Conservation (phyloP, 805 yeast species). For the Debaryomyces castellii region DNA sequence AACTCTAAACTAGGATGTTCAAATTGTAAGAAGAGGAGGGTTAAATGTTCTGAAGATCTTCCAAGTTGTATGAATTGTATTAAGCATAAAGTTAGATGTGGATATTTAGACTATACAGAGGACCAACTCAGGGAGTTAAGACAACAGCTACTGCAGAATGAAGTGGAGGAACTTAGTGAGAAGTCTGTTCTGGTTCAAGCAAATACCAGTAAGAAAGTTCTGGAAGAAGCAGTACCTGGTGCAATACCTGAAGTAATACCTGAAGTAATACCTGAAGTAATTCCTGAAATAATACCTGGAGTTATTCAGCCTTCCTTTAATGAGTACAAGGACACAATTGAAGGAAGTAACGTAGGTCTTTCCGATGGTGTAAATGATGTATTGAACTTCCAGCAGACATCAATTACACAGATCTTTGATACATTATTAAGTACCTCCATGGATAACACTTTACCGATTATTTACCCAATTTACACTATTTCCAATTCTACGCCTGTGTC, state of each 20-base stretch:
- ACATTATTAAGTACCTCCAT: conserved; percentile 24
- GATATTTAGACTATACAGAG: conserved; percentile 33
- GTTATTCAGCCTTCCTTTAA: background rate
- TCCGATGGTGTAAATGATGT: conserved; percentile 14
- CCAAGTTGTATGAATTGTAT: conserved; percentile 41
- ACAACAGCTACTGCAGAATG: background rate
- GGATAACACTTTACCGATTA: conserved; percentile 27
- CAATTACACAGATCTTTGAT: conserved; percentile 31
- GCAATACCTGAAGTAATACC: too few species aligned
- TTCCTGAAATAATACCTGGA: background rate
- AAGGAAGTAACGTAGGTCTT: background rate
- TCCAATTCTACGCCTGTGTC: background rate
- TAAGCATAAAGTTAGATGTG: conserved; percentile 40
- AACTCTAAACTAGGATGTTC: conserved; percentile 46
- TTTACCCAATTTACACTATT: conserved; percentile 39
- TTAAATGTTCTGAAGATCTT: conserved; percentile 46
- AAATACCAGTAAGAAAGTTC: background rate
- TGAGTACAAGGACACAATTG: background rate
- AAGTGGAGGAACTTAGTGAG: background rate
- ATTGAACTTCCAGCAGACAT: conserved; percentile 10
- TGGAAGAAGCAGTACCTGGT: background rate
- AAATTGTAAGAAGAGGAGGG: conserved; percentile 49
- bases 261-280: background rate
- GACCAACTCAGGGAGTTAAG: conserved; percentile 30
- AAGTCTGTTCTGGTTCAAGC: background rate